Base-by-base conservation (phyloP, 306 rosid species). In the Vigna trinervia region DNA sequence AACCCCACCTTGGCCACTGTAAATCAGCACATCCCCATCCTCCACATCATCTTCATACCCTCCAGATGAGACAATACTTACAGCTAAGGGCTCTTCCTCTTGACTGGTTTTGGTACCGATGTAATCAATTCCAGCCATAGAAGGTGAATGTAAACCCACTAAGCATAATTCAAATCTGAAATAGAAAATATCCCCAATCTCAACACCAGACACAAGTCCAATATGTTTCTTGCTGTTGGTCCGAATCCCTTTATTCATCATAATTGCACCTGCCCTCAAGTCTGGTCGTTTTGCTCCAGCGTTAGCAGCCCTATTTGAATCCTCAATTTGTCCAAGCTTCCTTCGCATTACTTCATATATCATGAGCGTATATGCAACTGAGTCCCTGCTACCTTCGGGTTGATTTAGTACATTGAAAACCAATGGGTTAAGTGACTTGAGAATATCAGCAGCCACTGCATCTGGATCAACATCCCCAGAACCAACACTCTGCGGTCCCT, bases 101-200 rank as follows among this genome's bases (percentile, higher is more conserved):
- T 82, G 76, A 80, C 86, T 86, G 71, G 61, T 60, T 84, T 88
- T 94, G 84, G 84, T 23, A 73, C 87, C 80, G 87, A 94, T 4
- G 73, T 92, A 94, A 90, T 94, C 98, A 56, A 94, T 94, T 63
- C 97, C 98, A 71, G 96, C 93, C 98, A 94, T 94, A 3, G 93
- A 90, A 23, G 93, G 98, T 74, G 94, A 80, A 67, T 94, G 98
- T 53, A 94, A 70, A 59, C 98, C 98, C 5, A 90, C 87, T 76
- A 90, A 67, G 84, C 98, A 92, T 84, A 94, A 12, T 66, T 94
- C 98, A 84, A 94, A 87, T 77, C 98, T 82, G 73, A 90, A 94
- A 82, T 73, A 92, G 96, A 86, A 94, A 76, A 92, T 90, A 88
- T 94, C 98, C 67, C 98, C 98, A 72, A 92, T 32, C 62, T 89